A percentile compares a stretch with the other conserved stretches of the same genome.
Conservation (phyloP, 306 rosid species). For the Gynostemma pentaphyllum region DNA sequence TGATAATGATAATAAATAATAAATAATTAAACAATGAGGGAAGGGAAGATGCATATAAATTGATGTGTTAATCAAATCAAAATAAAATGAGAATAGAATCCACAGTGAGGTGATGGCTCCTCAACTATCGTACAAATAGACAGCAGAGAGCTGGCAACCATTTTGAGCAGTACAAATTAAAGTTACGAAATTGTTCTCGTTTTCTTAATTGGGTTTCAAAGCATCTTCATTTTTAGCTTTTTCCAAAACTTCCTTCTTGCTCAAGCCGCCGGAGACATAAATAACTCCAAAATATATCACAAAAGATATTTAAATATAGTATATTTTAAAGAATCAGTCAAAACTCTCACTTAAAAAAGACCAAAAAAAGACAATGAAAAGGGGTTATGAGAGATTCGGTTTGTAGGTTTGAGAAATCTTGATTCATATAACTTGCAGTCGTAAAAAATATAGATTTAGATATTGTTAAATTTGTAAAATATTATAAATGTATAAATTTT, state of each 20-base stretch:
- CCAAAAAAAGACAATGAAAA: too few species aligned
- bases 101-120: neutral
- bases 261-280: neutral
- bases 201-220: neutral
- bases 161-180: slow-evolving; percentile 2
- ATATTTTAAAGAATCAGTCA: neutral
- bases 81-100: neutral
- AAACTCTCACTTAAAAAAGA: too few species aligned
- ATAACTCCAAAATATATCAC: neutral
- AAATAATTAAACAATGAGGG: neutral
- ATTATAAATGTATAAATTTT: too few species aligned
- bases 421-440: too few species aligned
- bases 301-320: neutral
- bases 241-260: neutral
- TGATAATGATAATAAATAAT: neutral
- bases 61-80: neutral
- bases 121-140: neutral
- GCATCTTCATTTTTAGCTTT: neutral
- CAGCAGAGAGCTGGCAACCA: neutral
- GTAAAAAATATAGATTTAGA: too few species aligned
- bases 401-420: too few species aligned
- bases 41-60: neutral
- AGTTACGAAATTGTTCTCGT: neutral
- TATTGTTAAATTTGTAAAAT: too few species aligned
- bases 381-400: too few species aligned